A percentile compares a stretch with the other conserved stretches of the same genome.
Conservation (phyloP, 345 rosid genomes). For the Syzygium aqueum region DNA sequence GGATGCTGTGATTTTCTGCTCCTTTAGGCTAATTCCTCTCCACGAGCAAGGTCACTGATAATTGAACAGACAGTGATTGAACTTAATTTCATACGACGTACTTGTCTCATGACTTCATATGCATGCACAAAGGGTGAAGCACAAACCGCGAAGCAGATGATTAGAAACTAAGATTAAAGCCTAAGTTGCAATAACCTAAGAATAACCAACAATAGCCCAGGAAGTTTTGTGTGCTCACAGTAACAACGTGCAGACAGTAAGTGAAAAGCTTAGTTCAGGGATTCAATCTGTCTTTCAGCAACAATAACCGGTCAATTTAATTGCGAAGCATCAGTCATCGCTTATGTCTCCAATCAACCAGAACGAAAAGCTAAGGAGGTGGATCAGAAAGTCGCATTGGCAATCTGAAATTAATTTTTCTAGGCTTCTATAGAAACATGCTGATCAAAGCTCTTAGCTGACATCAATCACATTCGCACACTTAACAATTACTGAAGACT, state of each 20-base stretch:
- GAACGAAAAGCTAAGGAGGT: neutral
- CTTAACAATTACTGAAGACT: neutral
- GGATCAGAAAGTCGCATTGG: neutral
- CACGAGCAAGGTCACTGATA: neutral
- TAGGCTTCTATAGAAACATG: neutral
- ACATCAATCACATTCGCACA: neutral
- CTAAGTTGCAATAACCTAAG: neutral
- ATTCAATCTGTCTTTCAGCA: neutral
- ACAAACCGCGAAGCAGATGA: neutral
- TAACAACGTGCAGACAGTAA: neutral
- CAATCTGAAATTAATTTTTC: neutral
- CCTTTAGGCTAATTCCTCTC: neutral
- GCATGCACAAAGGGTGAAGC: neutral
- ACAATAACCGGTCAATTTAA: neutral
- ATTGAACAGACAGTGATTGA: neutral
- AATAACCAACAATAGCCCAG: neutral
- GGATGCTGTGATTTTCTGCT: neutral
- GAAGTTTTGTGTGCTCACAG: neutral
- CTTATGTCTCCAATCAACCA: neutral
- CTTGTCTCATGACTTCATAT: neutral
- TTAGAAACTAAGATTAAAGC: neutral
- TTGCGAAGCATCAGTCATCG: neutral
- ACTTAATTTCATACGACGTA: neutral
- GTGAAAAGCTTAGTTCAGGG: neutral
- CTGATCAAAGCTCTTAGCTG: neutral